A percentile compares a stretch with the other conserved stretches of the same genome.
Conservation (phyloP, 257 asterid species). For the Hygrophila difformis region DNA sequence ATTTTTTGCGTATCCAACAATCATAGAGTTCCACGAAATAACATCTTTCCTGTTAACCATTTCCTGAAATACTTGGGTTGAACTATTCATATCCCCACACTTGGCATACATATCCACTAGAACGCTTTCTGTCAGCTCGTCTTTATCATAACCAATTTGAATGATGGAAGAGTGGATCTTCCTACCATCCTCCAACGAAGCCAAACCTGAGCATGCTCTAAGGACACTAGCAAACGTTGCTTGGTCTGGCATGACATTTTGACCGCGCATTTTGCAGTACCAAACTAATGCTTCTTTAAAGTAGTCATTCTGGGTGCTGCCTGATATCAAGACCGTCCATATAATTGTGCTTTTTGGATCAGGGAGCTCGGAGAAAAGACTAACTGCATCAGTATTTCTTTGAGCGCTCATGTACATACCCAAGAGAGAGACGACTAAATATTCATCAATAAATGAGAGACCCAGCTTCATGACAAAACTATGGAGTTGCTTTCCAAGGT, state of each 20-base stretch:
- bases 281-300: slow-evolving; percentile 47
- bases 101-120: slow-evolving; percentile 95
- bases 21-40: slow-evolving; percentile 85
- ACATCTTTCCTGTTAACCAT: slow-evolving; percentile 56
- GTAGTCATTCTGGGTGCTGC: slow-evolving; percentile 37
- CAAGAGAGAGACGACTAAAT: slow-evolving; percentile 62
- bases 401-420: slow-evolving; percentile 62
- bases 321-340: slow-evolving; percentile 91
- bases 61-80: slow-evolving; percentile 50
- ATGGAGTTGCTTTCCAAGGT: slow-evolving; percentile 67
- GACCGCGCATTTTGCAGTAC: slow-evolving; percentile 62
- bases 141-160: slow-evolving; percentile 49
- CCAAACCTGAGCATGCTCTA: slow-evolving; percentile 58
- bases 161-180: slow-evolving; percentile 59
- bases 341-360: slow-evolving; percentile 57
- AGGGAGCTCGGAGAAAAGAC: slow-evolving; percentile 73
- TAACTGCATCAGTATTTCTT: slow-evolving; percentile 31
- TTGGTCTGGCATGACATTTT: slow-evolving; percentile 65
- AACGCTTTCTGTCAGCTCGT: slow-evolving; percentile 70
- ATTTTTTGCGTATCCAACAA: slow-evolving; percentile 79
- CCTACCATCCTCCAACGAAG: slow-evolving; percentile 63
- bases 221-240: slow-evolving; percentile 81
- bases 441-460: slow-evolving; percentile 47
- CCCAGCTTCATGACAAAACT: slow-evolving; percentile 57
- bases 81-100: slow-evolving; percentile 76